phyloP scores from a whole-genome alignment of 495 filamentous ascomycete genomes.

The Pyrenula massariospora region DNA sequence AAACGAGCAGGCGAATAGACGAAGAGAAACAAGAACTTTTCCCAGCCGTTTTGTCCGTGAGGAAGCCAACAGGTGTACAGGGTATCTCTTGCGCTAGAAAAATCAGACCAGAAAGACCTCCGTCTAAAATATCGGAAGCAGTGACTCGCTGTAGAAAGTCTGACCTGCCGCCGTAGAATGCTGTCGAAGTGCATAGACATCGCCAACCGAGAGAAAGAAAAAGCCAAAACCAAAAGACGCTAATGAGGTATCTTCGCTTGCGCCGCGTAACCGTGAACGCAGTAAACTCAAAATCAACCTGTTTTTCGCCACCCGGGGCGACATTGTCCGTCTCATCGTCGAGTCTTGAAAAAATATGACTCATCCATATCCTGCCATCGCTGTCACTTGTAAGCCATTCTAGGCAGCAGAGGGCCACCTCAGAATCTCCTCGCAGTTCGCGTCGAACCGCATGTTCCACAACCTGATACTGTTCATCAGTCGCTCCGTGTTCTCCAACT shows the following conservation, averaged over 20 bases:
- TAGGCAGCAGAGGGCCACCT: constrained; percentile 29
- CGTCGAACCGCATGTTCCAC: constrained; percentile 92
- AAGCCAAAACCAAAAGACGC: not conserved
- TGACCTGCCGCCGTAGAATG: not conserved
- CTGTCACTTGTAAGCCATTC: not conserved
- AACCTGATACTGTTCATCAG: constrained; percentile 87
- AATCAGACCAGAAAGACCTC: not conserved
- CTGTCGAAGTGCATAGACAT: not conserved
- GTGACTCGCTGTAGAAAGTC: not conserved
- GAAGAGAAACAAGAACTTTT: not conserved
- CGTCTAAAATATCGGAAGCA: not conserved
- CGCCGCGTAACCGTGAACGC: not conserved
- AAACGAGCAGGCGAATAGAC: not conserved
- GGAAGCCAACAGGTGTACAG: not conserved
- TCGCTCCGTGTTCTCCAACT: constrained; percentile 86
- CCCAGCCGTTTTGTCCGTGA: not conserved
- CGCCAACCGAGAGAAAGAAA: not conserved
- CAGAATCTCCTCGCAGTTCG: constrained; percentile 89
- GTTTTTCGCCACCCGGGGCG: not conserved
- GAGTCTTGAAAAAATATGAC: not conserved
- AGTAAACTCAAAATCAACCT: not conserved
- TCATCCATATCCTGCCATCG: not conserved
- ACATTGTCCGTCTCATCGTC: not conserved
- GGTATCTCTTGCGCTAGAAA: not conserved
- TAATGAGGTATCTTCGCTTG: not conserved